phyloP scores from a whole-genome alignment of 1,139 yeast genomes.

The Protomyces inundatus region DNA sequence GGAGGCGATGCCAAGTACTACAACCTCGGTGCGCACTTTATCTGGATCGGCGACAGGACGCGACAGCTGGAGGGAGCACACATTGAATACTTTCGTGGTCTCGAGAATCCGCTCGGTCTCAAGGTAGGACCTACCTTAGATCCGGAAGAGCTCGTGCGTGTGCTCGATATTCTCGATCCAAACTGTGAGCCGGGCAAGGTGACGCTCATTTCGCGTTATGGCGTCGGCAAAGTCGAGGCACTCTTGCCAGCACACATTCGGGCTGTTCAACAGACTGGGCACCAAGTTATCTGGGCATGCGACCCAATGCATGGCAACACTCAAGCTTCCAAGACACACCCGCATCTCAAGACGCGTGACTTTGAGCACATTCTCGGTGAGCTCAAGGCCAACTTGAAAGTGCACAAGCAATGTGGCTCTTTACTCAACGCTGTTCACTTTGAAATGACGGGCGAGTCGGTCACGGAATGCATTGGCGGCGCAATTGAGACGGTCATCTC shows the following conservation, averaged over 20 bases:
- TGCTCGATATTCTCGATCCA: constrained; percentile 44
- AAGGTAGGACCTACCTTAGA: constrained; percentile 45
- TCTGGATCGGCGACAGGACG: constrained; percentile 48
- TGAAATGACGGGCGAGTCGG: constrained; percentile 46
- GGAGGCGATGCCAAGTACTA: constrained; percentile 37
- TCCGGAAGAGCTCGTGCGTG: constrained; percentile 40
- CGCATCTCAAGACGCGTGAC: constrained; percentile 44
- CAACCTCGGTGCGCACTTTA: constrained; percentile 45
- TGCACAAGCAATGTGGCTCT: constrained; percentile 40
- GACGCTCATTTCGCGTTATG: constrained; percentile 45
- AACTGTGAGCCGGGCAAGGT: constrained; percentile 42
- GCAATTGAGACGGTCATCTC: constrained; percentile 39
- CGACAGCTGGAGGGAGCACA: constrained; percentile 46
- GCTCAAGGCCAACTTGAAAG: constrained; percentile 40
- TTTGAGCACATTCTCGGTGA: constrained; percentile 45
- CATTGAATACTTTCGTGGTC: constrained; percentile 46
- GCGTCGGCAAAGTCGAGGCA: constrained; percentile 40
- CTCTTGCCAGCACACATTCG: constrained; percentile 42
- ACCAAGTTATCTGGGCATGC: constrained; percentile 40
- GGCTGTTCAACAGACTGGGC: constrained; percentile 43
- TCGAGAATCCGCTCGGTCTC: constrained; percentile 45
- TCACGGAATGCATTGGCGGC: constrained; percentile 47
- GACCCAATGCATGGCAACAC: constrained; percentile 41
- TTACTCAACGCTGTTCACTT: constrained; percentile 44
- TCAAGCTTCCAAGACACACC: constrained; percentile 40